Conservation (phyloP, 371 early-diverging fungal species). For the Apophysomyces elegans region DNA sequence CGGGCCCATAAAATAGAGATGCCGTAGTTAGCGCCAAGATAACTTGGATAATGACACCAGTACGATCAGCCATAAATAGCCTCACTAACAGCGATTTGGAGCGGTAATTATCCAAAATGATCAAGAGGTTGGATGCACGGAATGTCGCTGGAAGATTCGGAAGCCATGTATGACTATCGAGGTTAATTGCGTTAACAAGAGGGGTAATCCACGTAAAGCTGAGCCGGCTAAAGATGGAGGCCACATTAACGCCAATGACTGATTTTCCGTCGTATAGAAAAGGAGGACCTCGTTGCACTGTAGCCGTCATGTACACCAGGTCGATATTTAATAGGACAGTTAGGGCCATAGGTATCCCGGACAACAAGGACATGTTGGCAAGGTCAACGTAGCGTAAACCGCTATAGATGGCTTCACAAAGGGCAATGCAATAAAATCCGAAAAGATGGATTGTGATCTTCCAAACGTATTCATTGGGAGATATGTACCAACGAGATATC, state of each 20-base stretch:
- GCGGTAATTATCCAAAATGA: slow-evolving; percentile 4
- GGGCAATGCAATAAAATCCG: slow-evolving; percentile 26
- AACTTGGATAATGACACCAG: slow-evolving; percentile 5
- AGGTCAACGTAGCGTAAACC: not conserved
- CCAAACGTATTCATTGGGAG: slow-evolving; percentile 43
- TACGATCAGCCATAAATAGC: slow-evolving; percentile 9
- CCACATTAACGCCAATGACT: slow-evolving; percentile 20
- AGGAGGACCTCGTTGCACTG: slow-evolving; percentile 23
- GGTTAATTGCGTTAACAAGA: slow-evolving; percentile 22
- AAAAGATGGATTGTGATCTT: slow-evolving; percentile 43
- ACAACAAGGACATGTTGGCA: not conserved
- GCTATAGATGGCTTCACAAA: slow-evolving; percentile 13
- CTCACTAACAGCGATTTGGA: slow-evolving; percentile 3
- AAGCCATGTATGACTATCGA: slow-evolving; percentile 25
- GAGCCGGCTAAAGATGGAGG: slow-evolving; percentile 28
- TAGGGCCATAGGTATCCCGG: not conserved
- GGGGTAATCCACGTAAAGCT: slow-evolving; percentile 31
- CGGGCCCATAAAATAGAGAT: slow-evolving; percentile 24
- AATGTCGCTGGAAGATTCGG: slow-evolving; percentile 34
- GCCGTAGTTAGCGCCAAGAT: slow-evolving; percentile 9
- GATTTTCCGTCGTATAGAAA: slow-evolving; percentile 24
- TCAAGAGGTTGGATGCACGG: slow-evolving; percentile 42
- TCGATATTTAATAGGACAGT: slow-evolving; percentile 11
- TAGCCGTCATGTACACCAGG: slow-evolving; percentile 19
- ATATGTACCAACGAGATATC: slow-evolving; percentile 23